A percentile compares a stretch with the other conserved stretches of the same genome.
These are phyloP conservation scores for Cryptococcus amylolentus DNA, from an alignment of 1,284 basidiomycete genomes.

Conservation along the genomic window DNA sequence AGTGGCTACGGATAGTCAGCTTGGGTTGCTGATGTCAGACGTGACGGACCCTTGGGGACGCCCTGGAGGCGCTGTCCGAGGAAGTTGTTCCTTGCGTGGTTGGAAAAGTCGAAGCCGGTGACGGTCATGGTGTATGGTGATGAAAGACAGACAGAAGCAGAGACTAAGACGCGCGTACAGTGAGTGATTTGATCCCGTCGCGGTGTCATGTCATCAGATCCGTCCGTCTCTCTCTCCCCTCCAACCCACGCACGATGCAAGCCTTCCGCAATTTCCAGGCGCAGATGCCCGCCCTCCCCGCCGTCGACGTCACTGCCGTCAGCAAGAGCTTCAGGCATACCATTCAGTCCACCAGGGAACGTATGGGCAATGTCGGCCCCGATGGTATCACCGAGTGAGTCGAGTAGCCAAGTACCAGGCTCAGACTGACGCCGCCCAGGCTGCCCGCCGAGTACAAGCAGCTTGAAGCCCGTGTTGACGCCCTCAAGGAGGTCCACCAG, in stretches of 20 bases:
- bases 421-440: conserved; percentile 10
- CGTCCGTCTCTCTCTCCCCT: background rate
- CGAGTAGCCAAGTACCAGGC: conserved; percentile 25
- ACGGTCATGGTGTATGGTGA: background rate
- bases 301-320: conserved; percentile 52
- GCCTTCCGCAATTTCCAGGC: conserved; percentile 46
- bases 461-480: conserved; percentile 90
- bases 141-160: background rate
- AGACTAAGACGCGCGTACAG: conserved; percentile 5
- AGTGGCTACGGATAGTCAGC: conserved; percentile 65
- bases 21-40: too few species aligned
- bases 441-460: conserved; percentile 81
- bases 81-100: conserved; percentile 72
- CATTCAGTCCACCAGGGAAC: conserved; percentile 84
- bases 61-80: conserved; percentile 52
- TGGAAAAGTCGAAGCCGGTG: conserved; percentile 69
- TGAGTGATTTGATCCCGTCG: background rate
- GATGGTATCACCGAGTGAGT: conserved; percentile 90
- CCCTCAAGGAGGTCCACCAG: conserved; percentile 75
- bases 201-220: background rate
- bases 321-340: conserved; percentile 80
- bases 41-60: conserved; percentile 51
- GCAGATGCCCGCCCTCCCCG: conserved; percentile 37
- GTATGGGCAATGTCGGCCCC: conserved; percentile 78
- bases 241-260: conserved; percentile 35